phyloP scores from a whole-genome alignment of 2,329 filamentous ascomycete genomes.

The Venturia effusa region DNA sequence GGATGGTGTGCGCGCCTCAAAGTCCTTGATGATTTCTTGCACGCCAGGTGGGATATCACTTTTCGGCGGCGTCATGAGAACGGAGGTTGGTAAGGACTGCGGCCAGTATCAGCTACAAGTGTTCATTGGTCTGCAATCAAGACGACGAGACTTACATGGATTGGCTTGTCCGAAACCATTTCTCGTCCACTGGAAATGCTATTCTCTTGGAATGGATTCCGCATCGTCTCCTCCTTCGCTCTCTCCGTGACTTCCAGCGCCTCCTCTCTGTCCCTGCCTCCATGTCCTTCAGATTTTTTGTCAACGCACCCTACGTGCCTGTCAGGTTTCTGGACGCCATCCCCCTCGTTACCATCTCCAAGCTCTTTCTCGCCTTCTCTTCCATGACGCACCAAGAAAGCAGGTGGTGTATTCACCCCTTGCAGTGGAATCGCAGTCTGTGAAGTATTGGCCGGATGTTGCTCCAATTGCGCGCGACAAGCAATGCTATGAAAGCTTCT shows the following conservation, averaged over 20 bases:
- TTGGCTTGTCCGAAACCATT: neutral
- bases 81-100: neutral
- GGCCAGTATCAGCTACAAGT: neutral
- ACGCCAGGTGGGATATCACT: neutral
- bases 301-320: neutral
- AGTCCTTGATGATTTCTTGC: neutral
- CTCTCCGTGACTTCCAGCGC: neutral
- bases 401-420: neutral
- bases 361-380: neutral
- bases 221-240: neutral
- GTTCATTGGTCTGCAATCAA: neutral
- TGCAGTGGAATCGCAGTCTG: neutral
- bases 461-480: constrained; percentile 1
- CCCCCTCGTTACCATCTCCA: neutral
- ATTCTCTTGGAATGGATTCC: neutral
- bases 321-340: neutral
- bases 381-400: neutral
- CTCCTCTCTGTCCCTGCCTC: neutral
- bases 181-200: neutral
- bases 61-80: neutral
- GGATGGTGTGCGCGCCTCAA: neutral
- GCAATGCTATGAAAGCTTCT: constrained; percentile 5
- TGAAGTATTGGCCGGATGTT: neutral
- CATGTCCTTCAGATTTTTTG: neutral
- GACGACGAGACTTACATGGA: neutral